phyloP scores from a whole-genome alignment of 2,329 filamentous ascomycete genomes.

The Claviceps monticola region DNA sequence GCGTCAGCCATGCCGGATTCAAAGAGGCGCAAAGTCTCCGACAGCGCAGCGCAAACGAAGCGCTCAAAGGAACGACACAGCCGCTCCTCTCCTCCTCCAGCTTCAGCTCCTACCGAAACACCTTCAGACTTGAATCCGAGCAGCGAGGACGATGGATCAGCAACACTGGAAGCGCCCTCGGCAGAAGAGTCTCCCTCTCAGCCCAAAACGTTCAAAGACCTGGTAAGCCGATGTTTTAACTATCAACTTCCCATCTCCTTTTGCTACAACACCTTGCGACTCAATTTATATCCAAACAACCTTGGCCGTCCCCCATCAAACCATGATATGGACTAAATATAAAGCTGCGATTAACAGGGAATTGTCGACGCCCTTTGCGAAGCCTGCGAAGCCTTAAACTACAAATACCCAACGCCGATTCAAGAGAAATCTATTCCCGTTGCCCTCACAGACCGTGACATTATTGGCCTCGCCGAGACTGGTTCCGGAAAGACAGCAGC shows the following conservation, averaged over 20 bases:
- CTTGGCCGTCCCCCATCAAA: no score
- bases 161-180: slow-evolving; percentile 19
- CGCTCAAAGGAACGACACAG: slow-evolving; percentile 2
- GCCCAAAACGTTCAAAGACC: slow-evolving; percentile 51
- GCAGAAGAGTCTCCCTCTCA: slow-evolving; percentile 18
- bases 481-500: slow-evolving; percentile 93
- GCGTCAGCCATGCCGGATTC: slow-evolving; percentile 17
- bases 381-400: slow-evolving; percentile 69
- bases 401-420: slow-evolving; percentile 78
- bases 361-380: slow-evolving; percentile 81
- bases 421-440: slow-evolving; percentile 72
- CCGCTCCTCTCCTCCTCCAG: not conserved
- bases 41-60: slow-evolving; percentile 12
- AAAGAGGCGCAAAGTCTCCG: slow-evolving; percentile 29
- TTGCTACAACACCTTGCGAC: no score
- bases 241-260: no score
- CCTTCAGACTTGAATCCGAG: slow-evolving; percentile 5
- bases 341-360: slow-evolving; percentile 33
- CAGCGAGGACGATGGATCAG: slow-evolving; percentile 16
- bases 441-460: slow-evolving; percentile 66
- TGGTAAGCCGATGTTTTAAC: slow-evolving; percentile 25
- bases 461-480: slow-evolving; percentile 91
- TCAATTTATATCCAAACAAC: no score
- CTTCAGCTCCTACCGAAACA: not conserved
- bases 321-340: no score